Evolutionary conservation across 345 rosid species (phyloP).

Genomic region (Lenwebbia sp.): DNA sequence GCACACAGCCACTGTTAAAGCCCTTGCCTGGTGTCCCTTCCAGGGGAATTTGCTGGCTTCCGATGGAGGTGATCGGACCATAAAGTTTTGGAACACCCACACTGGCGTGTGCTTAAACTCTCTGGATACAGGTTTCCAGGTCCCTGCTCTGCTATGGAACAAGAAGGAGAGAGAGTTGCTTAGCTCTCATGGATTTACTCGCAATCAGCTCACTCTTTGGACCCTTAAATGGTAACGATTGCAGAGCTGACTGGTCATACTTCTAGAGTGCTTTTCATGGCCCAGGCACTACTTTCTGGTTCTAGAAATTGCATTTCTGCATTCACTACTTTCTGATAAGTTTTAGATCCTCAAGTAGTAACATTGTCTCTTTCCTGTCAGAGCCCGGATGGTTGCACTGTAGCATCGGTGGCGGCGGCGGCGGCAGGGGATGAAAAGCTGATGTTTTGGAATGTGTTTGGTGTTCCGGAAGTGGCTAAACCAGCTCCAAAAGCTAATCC

Average conservation of each 20-base stretch:
- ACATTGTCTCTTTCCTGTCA: neutral
- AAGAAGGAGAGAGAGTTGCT: constrained; percentile 32
- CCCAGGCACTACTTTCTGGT: constrained; percentile 4
- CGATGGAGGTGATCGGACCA: no score
- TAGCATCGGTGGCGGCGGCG: constrained; percentile 53
- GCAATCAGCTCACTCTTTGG: constrained; percentile 33
- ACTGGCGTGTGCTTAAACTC: constrained; percentile 37
- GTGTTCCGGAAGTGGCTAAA: constrained; percentile 44
- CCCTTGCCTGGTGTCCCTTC: no score
- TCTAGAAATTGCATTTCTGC: neutral
- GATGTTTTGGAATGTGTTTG: constrained; percentile 67
- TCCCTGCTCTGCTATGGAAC: constrained; percentile 32
- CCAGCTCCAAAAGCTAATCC: constrained; percentile 32
- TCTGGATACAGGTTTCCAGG: constrained; percentile 31
- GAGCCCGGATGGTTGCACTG: constrained; percentile 21
- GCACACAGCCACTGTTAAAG: constrained; percentile 27
- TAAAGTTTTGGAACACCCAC: constrained; percentile 34
- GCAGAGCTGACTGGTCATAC: no score
- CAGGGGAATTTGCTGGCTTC: no score
- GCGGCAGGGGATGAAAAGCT: constrained; percentile 56
- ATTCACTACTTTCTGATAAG: neutral
- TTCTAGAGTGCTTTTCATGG: no score
- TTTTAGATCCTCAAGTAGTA: neutral
- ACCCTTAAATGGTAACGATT: constrained; percentile 34
- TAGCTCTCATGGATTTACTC: constrained; percentile 33